Base-by-base conservation (phyloP, 1,139 yeast genomes). In the Candida freyschussii region DNA sequence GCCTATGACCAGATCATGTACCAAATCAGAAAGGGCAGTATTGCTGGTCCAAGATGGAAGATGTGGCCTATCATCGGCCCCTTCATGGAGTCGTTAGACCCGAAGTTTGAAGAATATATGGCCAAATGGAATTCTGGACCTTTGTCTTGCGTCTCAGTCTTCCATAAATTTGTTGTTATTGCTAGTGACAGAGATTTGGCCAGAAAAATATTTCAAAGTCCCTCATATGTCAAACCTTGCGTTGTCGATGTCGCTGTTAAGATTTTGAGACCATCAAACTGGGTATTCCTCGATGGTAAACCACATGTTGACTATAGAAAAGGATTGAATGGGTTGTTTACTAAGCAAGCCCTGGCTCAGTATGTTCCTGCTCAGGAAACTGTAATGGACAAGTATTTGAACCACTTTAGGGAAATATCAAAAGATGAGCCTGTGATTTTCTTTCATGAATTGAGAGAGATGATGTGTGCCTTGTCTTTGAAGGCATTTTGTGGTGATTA, bases 251-350 rank as follows among this genome's bases (percentile, higher is more conserved):
- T 87, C 35, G 98, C 97, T 14, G 69, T 78, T 47, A 91, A 89
- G 64, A 85, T 91, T 48, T 68, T 91, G 54, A 76, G 97, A 61
- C 96, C 97, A 27, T 70, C 91, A 32, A 91, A 89, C 67, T 91
- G 98, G 98, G 98, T 91, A 30, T 91, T 91, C 59, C 65, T 87
- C 53, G 98, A 91, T 56, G 98, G 98, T 48, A 86, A 87, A 65
- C 93, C 78, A 20, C 98, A 91, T 55, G 76, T 79, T 40, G 98
- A 91, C 60, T 91, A 89, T 65, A 78, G 98, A 62, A 78, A 80
- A 56, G 79, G 94, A 13, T 68, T 91, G 54, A 91, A 91, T 57
- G 95, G 95, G 8, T 69, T 91, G 41, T 91, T 91, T 62, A 81
- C 95, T 12, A 75, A 78, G 46, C 70, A 74, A 48, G 97, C 98